Evolutionary conservation across 352 stramenopile genomes (phyloP), one percentile per base, ranked within the genome.

Genomic region (Phytophthora cajani): DNA sequence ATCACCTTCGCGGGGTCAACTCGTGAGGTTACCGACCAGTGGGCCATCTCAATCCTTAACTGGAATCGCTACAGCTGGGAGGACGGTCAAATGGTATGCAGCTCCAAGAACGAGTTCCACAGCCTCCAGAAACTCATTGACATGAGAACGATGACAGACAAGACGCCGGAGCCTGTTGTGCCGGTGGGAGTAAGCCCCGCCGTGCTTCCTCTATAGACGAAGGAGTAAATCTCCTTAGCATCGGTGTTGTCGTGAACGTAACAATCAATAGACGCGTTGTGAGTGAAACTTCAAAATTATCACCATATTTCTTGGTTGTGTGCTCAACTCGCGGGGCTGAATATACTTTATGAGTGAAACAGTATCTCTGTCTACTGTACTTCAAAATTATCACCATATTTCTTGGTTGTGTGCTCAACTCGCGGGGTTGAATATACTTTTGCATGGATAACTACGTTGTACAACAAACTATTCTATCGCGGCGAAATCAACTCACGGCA

Each of bases 21-120:
- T 7, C 67, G 72, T 3, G 80, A 89, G 51, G 69, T 94, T 47
- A 75, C 76, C 36, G 77, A 93, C 21, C 83, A 86, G 27, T 95
- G 88, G 88, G 88, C 88, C 10, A 50, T 92, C 25, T 90, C 81
- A 2, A 82, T 95, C 33, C 78, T 95, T 40, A 95, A 95, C 71
- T 95, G 88, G 88, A 95, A 91, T 65, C 85, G 85, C 55, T 91
- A 93, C 75, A 92, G 84, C 52, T 95, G 88, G 88, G 88, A 93
- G 57, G 88, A 93, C 32, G 74, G 85, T 19, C 75, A 90, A 80
- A 88, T 88, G 68, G 76, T 95, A 8, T 95, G 87, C 62, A 91
- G 82, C 64, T 79, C 84, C 72, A 93, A 91, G 68, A 72, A 92
- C 69, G 85, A 93, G 57, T 80, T 75, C 47, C 71, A 75, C 19